phyloP scores from a whole-genome alignment of 495 filamentous ascomycete genomes.

The Pyronema omphalodes region DNA sequence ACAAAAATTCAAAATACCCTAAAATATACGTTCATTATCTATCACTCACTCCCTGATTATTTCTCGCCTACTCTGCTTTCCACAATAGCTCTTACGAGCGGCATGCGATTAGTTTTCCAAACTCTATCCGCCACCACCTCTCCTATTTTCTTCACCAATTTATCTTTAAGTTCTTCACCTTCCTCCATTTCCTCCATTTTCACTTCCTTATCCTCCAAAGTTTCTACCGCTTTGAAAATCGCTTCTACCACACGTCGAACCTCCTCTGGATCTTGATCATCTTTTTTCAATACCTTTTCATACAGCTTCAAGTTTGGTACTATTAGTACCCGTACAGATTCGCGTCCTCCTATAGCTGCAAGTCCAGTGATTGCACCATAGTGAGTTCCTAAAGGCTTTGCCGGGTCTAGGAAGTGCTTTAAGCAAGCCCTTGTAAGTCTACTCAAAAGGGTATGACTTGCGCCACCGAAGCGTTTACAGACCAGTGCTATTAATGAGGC shows the following conservation, averaged over 20 bases:
- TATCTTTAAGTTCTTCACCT: not conserved
- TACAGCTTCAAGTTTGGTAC: constrained; percentile 65
- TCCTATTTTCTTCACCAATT: constrained; percentile 10
- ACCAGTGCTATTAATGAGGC: constrained; percentile 59
- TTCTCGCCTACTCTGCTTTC: not conserved
- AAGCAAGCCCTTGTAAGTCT: constrained; percentile 80
- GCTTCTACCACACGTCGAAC: constrained; percentile 31
- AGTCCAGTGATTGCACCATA: constrained; percentile 76
- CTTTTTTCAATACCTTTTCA: constrained; percentile 38
- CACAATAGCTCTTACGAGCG: not conserved
- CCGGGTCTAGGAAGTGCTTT: constrained; percentile 72
- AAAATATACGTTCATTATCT: too few relatives aligned
- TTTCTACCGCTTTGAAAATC: constrained; percentile 38
- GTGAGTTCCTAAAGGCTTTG: constrained; percentile 57
- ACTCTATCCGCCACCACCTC: constrained; percentile 19
- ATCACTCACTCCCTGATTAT: too few relatives aligned
- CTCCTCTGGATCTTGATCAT: constrained; percentile 37
- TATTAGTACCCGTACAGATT: constrained; percentile 61
- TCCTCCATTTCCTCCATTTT: not conserved
- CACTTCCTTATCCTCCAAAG: constrained; percentile 15
- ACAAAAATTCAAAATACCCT: too few relatives aligned
- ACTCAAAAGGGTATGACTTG: constrained; percentile 60
- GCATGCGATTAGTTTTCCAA: constrained; percentile 5
- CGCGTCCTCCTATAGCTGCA: constrained; percentile 51
- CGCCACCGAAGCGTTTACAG: constrained; percentile 51